These are phyloP conservation scores for Boletus rex-veris DNA, from an alignment of 768 basidiomycete genomes.

Conservation along the genomic window DNA sequence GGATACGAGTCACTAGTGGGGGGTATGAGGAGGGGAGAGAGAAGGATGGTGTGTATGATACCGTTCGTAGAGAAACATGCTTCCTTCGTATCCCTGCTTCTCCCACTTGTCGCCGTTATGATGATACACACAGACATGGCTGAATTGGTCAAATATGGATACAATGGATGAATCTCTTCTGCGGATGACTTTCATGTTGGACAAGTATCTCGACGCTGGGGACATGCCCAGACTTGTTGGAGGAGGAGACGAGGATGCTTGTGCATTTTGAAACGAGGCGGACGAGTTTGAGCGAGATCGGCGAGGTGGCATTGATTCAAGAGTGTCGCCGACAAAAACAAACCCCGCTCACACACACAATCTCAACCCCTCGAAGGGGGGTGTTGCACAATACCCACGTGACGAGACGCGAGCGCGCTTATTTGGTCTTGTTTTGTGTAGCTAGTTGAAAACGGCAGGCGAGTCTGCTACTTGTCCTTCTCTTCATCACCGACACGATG, in stretches of 20 bases:
- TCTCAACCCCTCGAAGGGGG: conserved; percentile 15
- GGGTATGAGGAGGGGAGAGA: conserved; percentile 4
- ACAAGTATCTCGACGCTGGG: conserved; percentile 60
- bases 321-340: not conserved
- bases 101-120: conserved; percentile 74
- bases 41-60: conserved; percentile 19
- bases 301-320: conserved; percentile 16
- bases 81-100: conserved; percentile 82
- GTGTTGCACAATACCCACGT: conserved; percentile 27
- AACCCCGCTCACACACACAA: not conserved
- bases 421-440: conserved; percentile 36
- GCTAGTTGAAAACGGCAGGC: conserved; percentile 36
- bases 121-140: conserved; percentile 80
- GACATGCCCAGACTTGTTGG: conserved; percentile 47
- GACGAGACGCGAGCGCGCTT: conserved; percentile 37
- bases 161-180: conserved; percentile 76
- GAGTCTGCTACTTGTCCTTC: conserved; percentile 21
- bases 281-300: conserved; percentile 32
- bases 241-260: not conserved
- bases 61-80: conserved; percentile 88
- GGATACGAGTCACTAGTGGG: conserved; percentile 64
- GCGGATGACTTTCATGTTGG: conserved; percentile 78
- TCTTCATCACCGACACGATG: conserved; percentile 35
- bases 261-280: conserved; percentile 16
- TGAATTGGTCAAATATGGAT: conserved; percentile 84